Conservation (phyloP, 495 filamentous ascomycete genomes). For the Annulohypoxylon bovei region DNA sequence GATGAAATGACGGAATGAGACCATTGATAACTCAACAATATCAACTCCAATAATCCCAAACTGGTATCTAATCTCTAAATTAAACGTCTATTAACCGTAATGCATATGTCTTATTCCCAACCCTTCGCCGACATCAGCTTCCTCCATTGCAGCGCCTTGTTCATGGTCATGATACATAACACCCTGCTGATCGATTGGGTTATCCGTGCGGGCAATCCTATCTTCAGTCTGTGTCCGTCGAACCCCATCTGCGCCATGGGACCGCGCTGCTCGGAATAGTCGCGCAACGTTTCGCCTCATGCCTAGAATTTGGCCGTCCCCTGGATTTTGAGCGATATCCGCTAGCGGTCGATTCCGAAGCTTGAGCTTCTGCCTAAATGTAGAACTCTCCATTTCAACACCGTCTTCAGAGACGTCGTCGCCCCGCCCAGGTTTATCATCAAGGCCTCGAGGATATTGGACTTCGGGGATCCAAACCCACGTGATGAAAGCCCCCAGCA, state of each 20-base stretch:
- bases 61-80: neutral
- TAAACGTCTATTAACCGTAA: neutral
- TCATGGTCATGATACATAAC: neutral
- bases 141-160: constrained; percentile 3
- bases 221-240: constrained; percentile 1
- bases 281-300: constrained; percentile 33
- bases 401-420: constrained; percentile 32
- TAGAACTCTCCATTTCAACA: neutral
- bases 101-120: constrained; percentile 5
- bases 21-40: too few relatives aligned
- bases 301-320: constrained; percentile 35
- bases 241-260: neutral
- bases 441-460: constrained; percentile 43
- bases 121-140: constrained; percentile 26
- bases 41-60: neutral
- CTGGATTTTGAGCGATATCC: constrained; percentile 40
- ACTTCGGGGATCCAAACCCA: constrained; percentile 53
- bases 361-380: constrained; percentile 36
- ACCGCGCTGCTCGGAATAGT: constrained; percentile 21
- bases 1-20: neutral
- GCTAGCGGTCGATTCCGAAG: constrained; percentile 32
- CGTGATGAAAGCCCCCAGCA: constrained; percentile 45
- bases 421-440: constrained; percentile 8
- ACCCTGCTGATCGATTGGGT: neutral
- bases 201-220: neutral